Base-by-base conservation (phyloP, 805 yeast genomes). In the Metschnikowia anglica region DNA sequence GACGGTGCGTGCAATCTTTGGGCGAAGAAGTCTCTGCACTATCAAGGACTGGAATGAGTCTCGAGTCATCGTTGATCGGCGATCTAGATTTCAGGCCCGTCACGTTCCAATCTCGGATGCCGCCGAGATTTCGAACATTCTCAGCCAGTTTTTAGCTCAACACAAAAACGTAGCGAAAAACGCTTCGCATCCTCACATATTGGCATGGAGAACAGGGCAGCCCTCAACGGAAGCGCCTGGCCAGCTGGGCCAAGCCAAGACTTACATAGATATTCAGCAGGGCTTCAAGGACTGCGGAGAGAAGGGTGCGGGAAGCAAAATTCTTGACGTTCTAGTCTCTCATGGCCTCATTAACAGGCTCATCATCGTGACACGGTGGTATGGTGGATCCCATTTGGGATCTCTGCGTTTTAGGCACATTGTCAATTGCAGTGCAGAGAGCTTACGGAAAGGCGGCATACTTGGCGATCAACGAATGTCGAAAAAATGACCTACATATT, bases 331-430 rank as follows among this genome's bases (percentile, higher is more conserved):
- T 9, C 56, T 85, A 3, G 79, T 77, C 16, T 62, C 77, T 23
- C 59, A 75, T 5, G 62, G 74, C 28, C 41, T 80, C 10, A 60
- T 72, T 3, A 81, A 84, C 55, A 74, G 80, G 0, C 53, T 86
- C 13, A 74, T 86, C 1, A 80, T 86, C 20, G 93, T 84, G 0
- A 77, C 86, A 0, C 59, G 96, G 46, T 86, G 95, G 95, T 84
- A 83, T 56, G 91, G 91, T 1, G 95, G 95, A 0, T 71, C 73
- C 0, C 86, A 85, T 3, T 57, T 87, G 30, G 95, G 95, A 0
- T 73, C 87, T 4, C 73, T 79, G 18, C 61, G 96, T 41, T 87
- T 86, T 55, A 70, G 86, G 45, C 82, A 80, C 51, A 85, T 87
- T 4, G 72, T 79, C 36, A 70, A 73, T 19, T 77, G 75, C 11